Base-by-base conservation (phyloP, 2,329 filamentous ascomycete genomes). In the Aspergillus sojae region DNA sequence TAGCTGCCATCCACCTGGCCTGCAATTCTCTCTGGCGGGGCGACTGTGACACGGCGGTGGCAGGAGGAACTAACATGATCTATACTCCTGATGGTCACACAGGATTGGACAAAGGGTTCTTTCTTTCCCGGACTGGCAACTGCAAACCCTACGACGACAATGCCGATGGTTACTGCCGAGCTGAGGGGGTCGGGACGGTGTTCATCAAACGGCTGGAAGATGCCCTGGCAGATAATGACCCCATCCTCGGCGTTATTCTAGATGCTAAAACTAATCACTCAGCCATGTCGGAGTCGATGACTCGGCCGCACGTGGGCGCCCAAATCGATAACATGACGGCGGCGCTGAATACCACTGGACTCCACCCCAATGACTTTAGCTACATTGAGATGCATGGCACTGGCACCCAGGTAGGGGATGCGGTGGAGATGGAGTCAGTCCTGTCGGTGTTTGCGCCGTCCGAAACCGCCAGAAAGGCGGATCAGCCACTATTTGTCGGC, bases 61-160 rank as follows among this genome's bases (percentile, higher is more conserved):
- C 91, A 2, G 92, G 92, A 63, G 92, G 92, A 65, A 80, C 91
- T 14, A 93, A 91, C 60, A 59, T 75, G 11, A 83, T 93, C 78
- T 93, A 91, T 57, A 92, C 92, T 78, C 89, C 91, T 0, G 91
- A 93, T 75, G 91, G 90, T 81, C 92, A 91, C 78, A 84, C 89
- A 10, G 90, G 89, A 68, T 81, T 94, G 2, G 89, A 87, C 72
- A 86, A 89, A 66, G 71, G 71, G 2, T 67, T 71, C 41, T 74
- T 75, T 46, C 62, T 75, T 7, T 72, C 73, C 14, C 61, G 62
- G 7, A 71, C 67, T 2, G 83, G 83, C 0, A 75, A 79, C 19
- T 86, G 84, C 67, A 83, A 83, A 57, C 76, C 80, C 4, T 85
- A 81, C 53, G 81, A 84, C 56, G 75, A 78, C 21, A 71, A 71